These are phyloP conservation scores for Podospora pseudocomata DNA, from an alignment of 495 filamentous ascomycete species.

Conservation along the genomic window DNA sequence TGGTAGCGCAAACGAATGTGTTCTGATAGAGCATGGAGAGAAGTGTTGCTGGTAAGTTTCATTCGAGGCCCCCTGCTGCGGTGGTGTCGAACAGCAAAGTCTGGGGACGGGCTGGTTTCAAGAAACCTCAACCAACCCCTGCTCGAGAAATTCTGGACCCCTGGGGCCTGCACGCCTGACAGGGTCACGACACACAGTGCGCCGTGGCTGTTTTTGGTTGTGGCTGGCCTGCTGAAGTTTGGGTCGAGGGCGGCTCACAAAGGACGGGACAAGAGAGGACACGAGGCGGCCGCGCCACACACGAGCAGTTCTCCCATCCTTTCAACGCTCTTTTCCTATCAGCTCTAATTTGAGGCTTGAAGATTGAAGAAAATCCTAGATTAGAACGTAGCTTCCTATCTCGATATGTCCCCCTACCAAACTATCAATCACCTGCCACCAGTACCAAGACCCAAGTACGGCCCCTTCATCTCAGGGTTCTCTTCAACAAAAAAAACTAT, in stretches of 20 bases:
- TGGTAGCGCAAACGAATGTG: background rate
- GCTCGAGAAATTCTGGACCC: conserved; percentile 20
- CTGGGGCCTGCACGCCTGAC: conserved; percentile 10
- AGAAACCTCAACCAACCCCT: conserved; percentile 28
- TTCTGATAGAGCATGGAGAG: background rate
- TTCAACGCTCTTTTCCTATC: background rate
- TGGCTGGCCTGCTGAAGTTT: conserved; percentile 1
- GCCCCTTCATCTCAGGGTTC: background rate
- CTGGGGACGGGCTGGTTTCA: conserved; percentile 27
- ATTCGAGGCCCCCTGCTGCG: conserved; percentile 18
- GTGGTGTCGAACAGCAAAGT: conserved; percentile 20
- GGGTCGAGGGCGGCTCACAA: background rate
- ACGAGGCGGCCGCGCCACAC: background rate
- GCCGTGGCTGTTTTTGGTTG: background rate
- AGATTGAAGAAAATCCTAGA: background rate
- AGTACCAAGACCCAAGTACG: background rate
- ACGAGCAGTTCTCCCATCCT: background rate
- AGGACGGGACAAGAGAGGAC: background rate
- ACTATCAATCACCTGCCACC: background rate
- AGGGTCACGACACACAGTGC: background rate
- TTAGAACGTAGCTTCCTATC: background rate
- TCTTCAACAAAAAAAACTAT: background rate
- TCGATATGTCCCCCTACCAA: background rate
- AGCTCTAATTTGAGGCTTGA: background rate
- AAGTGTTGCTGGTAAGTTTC: conserved; percentile 5